A percentile compares a stretch with the other conserved stretches of the same genome.
These are phyloP conservation scores for Sporisorium exsertum DNA, from an alignment of 1,284 basidiomycete species.

Conservation along the genomic window DNA sequence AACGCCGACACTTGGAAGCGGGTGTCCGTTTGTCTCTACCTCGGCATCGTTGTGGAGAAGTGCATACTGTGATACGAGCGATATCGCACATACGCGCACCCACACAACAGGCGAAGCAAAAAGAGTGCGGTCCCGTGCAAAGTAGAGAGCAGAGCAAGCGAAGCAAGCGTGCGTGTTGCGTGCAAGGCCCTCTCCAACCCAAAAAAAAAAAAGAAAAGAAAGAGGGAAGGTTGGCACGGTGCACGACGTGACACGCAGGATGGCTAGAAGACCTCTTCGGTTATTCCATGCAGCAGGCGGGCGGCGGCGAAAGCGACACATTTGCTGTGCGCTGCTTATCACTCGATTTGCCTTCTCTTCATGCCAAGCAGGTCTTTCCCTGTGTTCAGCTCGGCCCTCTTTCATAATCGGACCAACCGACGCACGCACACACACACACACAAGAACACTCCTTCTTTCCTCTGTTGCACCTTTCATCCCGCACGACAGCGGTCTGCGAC, in stretches of 20 bases:
- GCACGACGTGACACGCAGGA: constrained; percentile 6
- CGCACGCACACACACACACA: neutral
- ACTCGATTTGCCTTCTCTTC: neutral
- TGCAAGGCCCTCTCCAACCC: neutral
- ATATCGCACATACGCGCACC: neutral
- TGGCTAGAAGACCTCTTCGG: constrained; percentile 3
- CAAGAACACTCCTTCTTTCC: neutral
- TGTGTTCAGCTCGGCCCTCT: neutral
- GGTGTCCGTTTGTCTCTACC: neutral
- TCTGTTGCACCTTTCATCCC: neutral
- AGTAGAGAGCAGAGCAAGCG: neutral
- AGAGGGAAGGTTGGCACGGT: neutral
- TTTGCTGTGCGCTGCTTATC: no score
- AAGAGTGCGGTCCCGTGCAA: neutral
- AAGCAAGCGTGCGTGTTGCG: neutral
- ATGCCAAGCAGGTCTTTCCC: neutral
- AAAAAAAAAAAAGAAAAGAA: no score
- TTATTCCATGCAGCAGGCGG: neutral
- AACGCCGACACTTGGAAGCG: neutral
- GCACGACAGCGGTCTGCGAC: neutral
- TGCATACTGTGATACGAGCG: neutral
- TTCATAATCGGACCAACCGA: neutral
- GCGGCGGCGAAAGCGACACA: no score
- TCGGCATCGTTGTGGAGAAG: neutral
- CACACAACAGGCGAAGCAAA: neutral